Evolutionary conservation across 2,329 filamentous ascomycete species (phyloP), one percentile per base, ranked within the genome.

Genomic region (Graphiopsis chlorocephala): DNA sequence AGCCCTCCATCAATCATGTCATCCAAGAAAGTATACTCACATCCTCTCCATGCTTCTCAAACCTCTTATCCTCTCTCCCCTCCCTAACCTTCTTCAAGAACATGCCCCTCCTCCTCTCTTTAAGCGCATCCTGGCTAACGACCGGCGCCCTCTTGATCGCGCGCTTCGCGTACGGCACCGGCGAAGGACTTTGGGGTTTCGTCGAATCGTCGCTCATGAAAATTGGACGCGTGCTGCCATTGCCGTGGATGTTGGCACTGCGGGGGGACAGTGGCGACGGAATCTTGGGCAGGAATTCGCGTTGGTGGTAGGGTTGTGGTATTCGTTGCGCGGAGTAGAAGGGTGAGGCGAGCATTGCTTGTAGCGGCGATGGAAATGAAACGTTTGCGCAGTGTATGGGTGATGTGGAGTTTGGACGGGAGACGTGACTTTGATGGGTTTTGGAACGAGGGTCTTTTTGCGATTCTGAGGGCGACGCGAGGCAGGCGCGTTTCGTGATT

Each of bases 21-120:
- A 35, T 3, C 11, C 17, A 23, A 10, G 6, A 33, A 26, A 7
- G 3, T 7, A 31, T 11, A 63, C 74, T 47, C 73, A 82, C 80
- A 75, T 83, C 79, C 35, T 83, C 82, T 1, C 80, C 78, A 31
- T 81, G 72, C 17, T 70, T 70, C 65, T 79, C 77, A 77, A 79
- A 84, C 56, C 77, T 75, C 72, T 74, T 75, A 5, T 83, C 81
- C 4, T 83, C 81, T 48, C 81, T 72, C 2, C 72, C 72, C 48
- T 78, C 77, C 59, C 78, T 73, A 12, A 84, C 79, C 61, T 79
- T 90, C 72, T 87, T 86, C 65, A 94, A 78, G 71, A 94, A 94
- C 64, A 90, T 79, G 33, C 85, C 84, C 55, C 90, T 81, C 64
- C 91, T 80, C 62, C 84, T 81, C 73, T 91, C 88, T 63, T 87